Evolutionary conservation across 768 basidiomycete species (phyloP).

Genomic region (Leccinum fibrillosum): DNA sequence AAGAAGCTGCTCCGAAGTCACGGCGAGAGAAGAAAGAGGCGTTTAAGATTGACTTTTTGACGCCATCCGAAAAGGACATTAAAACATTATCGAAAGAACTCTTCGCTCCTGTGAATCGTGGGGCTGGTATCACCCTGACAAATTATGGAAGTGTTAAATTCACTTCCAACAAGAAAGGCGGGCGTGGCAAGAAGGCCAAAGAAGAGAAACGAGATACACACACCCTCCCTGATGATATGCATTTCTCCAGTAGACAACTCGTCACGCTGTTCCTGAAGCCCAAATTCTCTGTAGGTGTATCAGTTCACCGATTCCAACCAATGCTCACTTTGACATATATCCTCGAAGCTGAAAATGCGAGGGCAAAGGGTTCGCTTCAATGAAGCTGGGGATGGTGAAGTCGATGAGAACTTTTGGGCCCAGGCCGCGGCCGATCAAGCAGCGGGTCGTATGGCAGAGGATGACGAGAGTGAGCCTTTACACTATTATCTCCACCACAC

Average conservation of each 20-base stretch:
- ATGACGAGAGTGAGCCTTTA: slow-evolving; percentile 58
- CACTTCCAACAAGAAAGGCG: slow-evolving; percentile 31
- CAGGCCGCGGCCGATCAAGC: slow-evolving; percentile 86
- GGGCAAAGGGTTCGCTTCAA: slow-evolving; percentile 57
- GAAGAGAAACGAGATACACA: slow-evolving; percentile 71
- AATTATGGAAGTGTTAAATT: slow-evolving; percentile 39
- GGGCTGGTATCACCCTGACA: slow-evolving; percentile 65
- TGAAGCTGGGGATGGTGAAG: slow-evolving; percentile 74
- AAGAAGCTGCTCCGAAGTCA: slow-evolving; percentile 48
- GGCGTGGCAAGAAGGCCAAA: slow-evolving; percentile 45
- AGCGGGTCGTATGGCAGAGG: slow-evolving; percentile 50
- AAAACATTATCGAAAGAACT: slow-evolving; percentile 66
- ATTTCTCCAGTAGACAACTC: slow-evolving; percentile 88
- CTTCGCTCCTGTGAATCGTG: slow-evolving; percentile 74
- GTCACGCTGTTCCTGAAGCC: slow-evolving; percentile 95
- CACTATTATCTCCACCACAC: background rate
- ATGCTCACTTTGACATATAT: slow-evolving; percentile 1
- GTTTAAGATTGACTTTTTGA: slow-evolving; percentile 77
- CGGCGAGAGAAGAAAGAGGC: slow-evolving; percentile 76
- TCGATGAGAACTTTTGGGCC: slow-evolving; percentile 97
- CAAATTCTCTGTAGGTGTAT: slow-evolving; percentile 75
- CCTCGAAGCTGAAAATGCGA: slow-evolving; percentile 79
- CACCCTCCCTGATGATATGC: slow-evolving; percentile 93
- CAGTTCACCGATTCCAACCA: background rate
- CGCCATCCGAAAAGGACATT: slow-evolving; percentile 54